Conservation (phyloP, 1,284 basidiomycete genomes). For the Cutaneotrichosporon daszewskae region DNA sequence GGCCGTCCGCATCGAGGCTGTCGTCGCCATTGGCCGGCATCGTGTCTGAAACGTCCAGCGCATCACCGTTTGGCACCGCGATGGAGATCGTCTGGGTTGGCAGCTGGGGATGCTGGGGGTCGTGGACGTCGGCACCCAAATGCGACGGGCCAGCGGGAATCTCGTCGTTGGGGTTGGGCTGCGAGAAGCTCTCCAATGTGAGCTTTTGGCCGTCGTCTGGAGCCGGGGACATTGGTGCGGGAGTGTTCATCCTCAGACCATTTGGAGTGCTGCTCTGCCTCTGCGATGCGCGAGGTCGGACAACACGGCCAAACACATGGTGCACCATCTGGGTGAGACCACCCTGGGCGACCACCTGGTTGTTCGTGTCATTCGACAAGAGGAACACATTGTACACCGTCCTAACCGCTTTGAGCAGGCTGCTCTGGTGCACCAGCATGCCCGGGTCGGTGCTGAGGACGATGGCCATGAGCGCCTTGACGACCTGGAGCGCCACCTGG, state of each 20-base stretch:
- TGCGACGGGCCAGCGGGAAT: constrained; percentile 36
- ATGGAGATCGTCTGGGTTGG: constrained; percentile 33
- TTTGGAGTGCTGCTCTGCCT: not conserved
- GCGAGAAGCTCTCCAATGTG: constrained; percentile 31
- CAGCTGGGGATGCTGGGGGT: constrained; percentile 16
- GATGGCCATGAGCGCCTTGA: constrained; percentile 83
- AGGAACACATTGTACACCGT: constrained; percentile 97
- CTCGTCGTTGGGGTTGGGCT: constrained; percentile 46
- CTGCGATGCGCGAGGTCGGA: constrained; percentile 29
- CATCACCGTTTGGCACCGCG: constrained; percentile 38
- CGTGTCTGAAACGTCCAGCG: constrained; percentile 30
- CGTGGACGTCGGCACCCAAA: constrained; percentile 12
- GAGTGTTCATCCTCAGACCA: not conserved
- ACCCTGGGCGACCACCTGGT: constrained; percentile 93
- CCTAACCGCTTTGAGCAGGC: constrained; percentile 85
- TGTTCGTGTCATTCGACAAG: constrained; percentile 77
- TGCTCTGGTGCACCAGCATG: constrained; percentile 85
- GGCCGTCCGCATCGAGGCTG: constrained; percentile 30
- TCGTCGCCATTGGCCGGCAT: constrained; percentile 16
- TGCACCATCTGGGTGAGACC: constrained; percentile 95
- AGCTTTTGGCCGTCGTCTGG: constrained; percentile 3
- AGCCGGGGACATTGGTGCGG: too few species aligned
- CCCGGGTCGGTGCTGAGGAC: constrained; percentile 68
- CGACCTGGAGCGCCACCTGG: constrained; percentile 85
- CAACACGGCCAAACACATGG: constrained; percentile 74